Evolutionary conservation across 345 rosid species (phyloP), one percentile per base, ranked within the genome.

Genomic region (Murraya koenigii): DNA sequence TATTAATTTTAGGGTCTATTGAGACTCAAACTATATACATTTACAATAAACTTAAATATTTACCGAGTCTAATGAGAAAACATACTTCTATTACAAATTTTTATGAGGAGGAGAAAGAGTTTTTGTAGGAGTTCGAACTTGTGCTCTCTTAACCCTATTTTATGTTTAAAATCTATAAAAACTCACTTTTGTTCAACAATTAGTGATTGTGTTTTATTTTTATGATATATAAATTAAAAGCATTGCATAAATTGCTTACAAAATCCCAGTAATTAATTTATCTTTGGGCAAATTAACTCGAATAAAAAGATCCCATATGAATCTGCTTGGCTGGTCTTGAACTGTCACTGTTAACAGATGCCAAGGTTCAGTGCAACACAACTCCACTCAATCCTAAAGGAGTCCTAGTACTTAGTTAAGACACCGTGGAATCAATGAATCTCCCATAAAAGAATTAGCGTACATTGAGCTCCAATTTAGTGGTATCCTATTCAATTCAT

Each of bases 361-460:
- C 49, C 82, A 72, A 80, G 84, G 74, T 80, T 85, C 83, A 71
- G 52, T 73, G 78, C 66, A 79, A 44, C 78, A 58, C 17, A 56
- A 52, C 56, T 15, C 22, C 52, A 5, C 71, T 39, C 22, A 13
- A 32, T 61, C 7, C 55, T 38, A 6, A 13, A 2, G 1, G 65
- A 35, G 32, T 35, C 76, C 67, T 26, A 73, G 68, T 60, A 60
- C 58, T 74, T 74, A 28, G 22, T 5, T 52, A 10, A n/a, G 41
- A 44, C 76, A 58, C 77, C 19, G 55, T 69, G 58, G 73, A 68
- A 41, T 68, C 54, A 30, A 47, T 49, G 41, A 65, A 64, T 75
- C 70, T 63, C 28, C 15, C 15, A 7, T 2, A 17, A 35, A 38
- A 62, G 28, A 30, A 20, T 36, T 67, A n/a, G 20, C 41, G 30